Conservation (phyloP, 1,284 basidiomycete species). For the Melampsora abietis-canadensis region DNA sequence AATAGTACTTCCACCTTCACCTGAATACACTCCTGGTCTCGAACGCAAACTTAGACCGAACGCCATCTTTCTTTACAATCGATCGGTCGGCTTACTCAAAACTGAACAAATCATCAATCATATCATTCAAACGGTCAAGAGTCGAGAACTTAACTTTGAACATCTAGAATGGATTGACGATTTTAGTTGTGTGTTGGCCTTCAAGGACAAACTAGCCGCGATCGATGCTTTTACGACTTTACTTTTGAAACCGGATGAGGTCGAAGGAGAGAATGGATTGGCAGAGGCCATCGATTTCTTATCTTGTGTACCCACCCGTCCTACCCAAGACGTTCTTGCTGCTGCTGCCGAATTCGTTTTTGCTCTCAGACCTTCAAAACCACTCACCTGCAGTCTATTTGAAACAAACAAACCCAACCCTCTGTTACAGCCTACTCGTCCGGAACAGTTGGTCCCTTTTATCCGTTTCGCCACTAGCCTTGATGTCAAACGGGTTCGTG, state of each 20-base stretch:
- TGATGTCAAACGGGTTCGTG: slow-evolving; percentile 15
- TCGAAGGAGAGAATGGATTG: slow-evolving; percentile 38
- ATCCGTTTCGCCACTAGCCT: slow-evolving; percentile 18
- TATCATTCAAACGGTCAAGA: slow-evolving; percentile 10
- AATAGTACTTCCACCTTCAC: slow-evolving; percentile 22
- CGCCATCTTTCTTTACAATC: slow-evolving; percentile 37
- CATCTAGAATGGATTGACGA: slow-evolving; percentile 42
- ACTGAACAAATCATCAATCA: slow-evolving; percentile 32
- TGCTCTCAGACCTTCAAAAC: slow-evolving; percentile 32
- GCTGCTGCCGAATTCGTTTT: slow-evolving; percentile 31
- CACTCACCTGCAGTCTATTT: slow-evolving; percentile 10
- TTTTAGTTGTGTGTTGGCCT: slow-evolving; percentile 36
- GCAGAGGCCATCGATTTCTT: slow-evolving; percentile 32
- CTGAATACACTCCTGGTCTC: slow-evolving; percentile 17
- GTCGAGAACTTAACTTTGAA: slow-evolving; percentile 4
- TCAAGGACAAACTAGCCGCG: not conserved
- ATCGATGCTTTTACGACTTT: slow-evolving; percentile 23
- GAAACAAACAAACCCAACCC: slow-evolving; percentile 7
- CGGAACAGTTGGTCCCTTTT: slow-evolving; percentile 35
- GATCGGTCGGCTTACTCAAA: slow-evolving; percentile 28
- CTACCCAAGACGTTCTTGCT: slow-evolving; percentile 1
- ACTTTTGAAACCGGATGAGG: slow-evolving; percentile 30
- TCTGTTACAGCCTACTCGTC: slow-evolving; percentile 13
- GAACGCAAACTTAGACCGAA: slow-evolving; percentile 18
- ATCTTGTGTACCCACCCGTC: not conserved